phyloP scores from a whole-genome alignment of 2,329 filamentous ascomycete species.

The Aureobasidium sp. region DNA sequence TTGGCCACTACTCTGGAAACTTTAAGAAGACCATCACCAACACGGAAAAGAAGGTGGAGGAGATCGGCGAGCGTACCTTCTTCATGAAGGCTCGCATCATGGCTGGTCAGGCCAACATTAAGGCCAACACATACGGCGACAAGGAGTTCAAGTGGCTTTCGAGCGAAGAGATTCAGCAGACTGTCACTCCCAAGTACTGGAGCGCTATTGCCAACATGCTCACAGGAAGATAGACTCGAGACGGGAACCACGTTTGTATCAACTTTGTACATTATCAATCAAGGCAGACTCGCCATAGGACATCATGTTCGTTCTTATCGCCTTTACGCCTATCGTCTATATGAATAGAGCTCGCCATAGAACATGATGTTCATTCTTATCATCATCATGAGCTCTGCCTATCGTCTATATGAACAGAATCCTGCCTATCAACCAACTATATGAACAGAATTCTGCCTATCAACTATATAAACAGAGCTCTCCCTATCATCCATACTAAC shows the following conservation, averaged over 20 bases:
- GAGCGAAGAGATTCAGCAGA: constrained; percentile 71
- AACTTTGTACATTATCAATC: constrained; percentile 9
- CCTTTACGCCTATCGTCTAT: background rate
- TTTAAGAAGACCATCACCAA: constrained; percentile 34
- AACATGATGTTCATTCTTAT: no score
- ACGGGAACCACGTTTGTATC: background rate
- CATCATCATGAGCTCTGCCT: no score
- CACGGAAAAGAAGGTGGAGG: constrained; percentile 26
- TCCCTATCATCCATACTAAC: no score
- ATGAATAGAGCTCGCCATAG: background rate
- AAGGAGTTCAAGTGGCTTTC: constrained; percentile 87
- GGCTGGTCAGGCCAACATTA: constrained; percentile 84
- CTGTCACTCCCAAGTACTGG: constrained; percentile 63
- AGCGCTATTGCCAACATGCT: constrained; percentile 73
- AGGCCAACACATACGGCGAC: constrained; percentile 61
- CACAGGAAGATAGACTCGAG: constrained; percentile 53
- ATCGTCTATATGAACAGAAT: no score
- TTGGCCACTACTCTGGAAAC: constrained; percentile 65
- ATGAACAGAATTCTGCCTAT: no score
- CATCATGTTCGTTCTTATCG: background rate
- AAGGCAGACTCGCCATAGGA: background rate
- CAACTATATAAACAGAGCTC: no score
- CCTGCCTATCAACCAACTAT: no score
- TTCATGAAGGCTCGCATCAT: constrained; percentile 96
- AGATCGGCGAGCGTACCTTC: constrained; percentile 74